Conservation (phyloP, 441 rosid species). For the Daphne laureola region DNA sequence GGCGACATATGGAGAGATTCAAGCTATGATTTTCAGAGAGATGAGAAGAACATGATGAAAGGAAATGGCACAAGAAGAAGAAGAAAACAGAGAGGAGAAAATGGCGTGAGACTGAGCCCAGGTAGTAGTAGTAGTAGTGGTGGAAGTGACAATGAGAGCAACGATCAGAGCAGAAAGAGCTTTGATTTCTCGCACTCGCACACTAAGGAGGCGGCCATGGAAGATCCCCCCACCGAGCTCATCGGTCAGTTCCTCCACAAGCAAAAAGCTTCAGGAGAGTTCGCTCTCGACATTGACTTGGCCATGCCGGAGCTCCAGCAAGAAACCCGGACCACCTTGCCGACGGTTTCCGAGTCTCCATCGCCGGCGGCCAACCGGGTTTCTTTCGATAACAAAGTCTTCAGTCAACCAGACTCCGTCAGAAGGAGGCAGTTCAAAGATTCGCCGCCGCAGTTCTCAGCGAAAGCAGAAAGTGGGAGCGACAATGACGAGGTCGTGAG, state of each 20-base stretch:
- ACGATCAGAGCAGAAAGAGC: conserved; percentile 10
- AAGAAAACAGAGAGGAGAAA: neutral
- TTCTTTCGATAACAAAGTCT: conserved; percentile 16
- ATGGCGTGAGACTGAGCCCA: neutral
- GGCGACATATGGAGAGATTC: conserved; percentile 44
- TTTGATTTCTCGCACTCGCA: conserved; percentile 32
- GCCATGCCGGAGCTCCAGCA: conserved; percentile 45
- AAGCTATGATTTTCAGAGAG: conserved; percentile 38
- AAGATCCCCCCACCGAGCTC: conserved; percentile 69
- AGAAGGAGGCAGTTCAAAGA: conserved; percentile 32
- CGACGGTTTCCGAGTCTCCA: conserved; percentile 28
- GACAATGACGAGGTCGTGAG: conserved; percentile 32
- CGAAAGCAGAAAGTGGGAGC: conserved; percentile 15
- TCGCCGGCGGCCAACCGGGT: conserved; percentile 18
- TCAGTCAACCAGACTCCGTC: conserved; percentile 17
- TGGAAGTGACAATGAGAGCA: neutral
- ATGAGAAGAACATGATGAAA: conserved; percentile 1
- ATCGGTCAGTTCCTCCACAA: conserved; percentile 67
- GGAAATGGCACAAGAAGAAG: neutral
- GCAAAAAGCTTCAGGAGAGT: conserved; percentile 63
- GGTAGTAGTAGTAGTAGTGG: too few relatives aligned
- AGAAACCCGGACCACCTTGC: conserved; percentile 10
- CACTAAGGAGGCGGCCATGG: conserved; percentile 6
- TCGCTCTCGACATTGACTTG: conserved; percentile 51
- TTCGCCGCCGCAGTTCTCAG: conserved; percentile 24